A percentile compares a stretch with the other conserved stretches of the same genome.
Conservation (phyloP, 805 yeast species). For the Metschnikowia amazonensis region DNA sequence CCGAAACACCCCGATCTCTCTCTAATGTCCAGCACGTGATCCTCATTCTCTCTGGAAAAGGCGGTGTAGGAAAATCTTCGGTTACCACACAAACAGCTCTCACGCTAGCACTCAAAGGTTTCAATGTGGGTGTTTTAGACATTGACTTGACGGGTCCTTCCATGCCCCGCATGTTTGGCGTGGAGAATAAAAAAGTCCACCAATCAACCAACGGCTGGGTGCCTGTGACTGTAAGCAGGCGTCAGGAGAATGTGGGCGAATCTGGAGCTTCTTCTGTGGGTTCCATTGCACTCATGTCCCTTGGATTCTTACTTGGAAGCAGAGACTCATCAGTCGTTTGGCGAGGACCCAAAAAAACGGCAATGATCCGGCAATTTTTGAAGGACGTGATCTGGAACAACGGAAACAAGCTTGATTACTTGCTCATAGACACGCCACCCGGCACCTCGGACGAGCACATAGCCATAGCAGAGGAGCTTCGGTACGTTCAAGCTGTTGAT, state of each 20-base stretch:
- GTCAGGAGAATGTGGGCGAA: slow-evolving; percentile 5
- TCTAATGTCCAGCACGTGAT: slow-evolving; percentile 67
- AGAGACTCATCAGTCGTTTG: slow-evolving; percentile 92
- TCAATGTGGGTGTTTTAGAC: slow-evolving; percentile 88
- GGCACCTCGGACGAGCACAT: slow-evolving; percentile 99
- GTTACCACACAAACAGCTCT: slow-evolving; percentile 92
- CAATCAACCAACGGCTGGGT: slow-evolving; percentile 88
- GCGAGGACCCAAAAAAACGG: slow-evolving; percentile 98
- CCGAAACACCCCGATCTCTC: slow-evolving; percentile 30
- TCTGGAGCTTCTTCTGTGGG: slow-evolving; percentile 27
- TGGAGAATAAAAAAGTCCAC: slow-evolving; percentile 73
- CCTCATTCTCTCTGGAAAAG: slow-evolving; percentile 86
- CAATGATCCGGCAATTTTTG: slow-evolving; percentile 92
- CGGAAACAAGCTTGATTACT: slow-evolving; percentile 65
- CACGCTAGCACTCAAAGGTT: slow-evolving; percentile 66
- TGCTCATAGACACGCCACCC: slow-evolving; percentile 95
- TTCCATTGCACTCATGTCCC: slow-evolving; percentile 65
- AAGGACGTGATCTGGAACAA: slow-evolving; percentile 79
- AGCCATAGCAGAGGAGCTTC: slow-evolving; percentile 87
- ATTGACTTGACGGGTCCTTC: slow-evolving; percentile 97
- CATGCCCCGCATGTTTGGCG: slow-evolving; percentile 92
- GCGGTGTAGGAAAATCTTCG: slow-evolving; percentile 97
- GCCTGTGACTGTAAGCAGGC: slow-evolving; percentile 56
- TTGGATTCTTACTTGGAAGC: slow-evolving; percentile 81
- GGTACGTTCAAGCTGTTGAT: slow-evolving; percentile 62